Conservation (phyloP, 768 basidiomycete species). For the Serendipita sp. region DNA sequence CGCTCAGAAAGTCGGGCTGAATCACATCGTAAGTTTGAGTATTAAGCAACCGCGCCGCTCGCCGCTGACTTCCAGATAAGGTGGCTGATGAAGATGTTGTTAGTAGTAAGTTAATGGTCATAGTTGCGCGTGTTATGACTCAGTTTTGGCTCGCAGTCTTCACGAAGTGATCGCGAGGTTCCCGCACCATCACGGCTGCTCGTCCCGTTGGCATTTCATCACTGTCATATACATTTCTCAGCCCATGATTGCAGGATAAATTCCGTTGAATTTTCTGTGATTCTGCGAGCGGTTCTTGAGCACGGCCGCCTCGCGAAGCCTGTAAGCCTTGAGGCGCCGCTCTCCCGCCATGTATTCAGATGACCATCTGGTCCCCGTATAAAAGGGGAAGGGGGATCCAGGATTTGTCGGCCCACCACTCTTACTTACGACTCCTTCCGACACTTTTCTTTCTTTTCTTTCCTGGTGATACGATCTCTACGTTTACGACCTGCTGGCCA, state of each 20-base stretch:
- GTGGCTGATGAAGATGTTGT: conserved; percentile 83
- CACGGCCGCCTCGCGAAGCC: too few relatives aligned
- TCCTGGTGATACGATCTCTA: too few relatives aligned
- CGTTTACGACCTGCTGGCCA: not conserved
- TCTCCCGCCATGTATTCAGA: not conserved
- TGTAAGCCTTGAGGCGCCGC: too few relatives aligned
- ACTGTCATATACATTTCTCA: too few relatives aligned
- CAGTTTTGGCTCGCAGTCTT: not conserved
- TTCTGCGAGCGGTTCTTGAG: too few relatives aligned
- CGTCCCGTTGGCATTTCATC: not conserved
- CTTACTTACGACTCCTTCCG: not conserved
- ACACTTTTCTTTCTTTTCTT: too few relatives aligned
- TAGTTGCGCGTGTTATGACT: not conserved
- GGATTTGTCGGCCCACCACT: not conserved
- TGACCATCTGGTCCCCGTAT: not conserved
- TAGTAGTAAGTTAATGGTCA: conserved; percentile 42
- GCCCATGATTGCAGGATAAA: too few relatives aligned
- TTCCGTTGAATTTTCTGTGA: too few relatives aligned
- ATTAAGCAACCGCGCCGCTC: conserved; percentile 21
- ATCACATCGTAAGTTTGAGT: not conserved
- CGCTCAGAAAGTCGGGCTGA: conserved; percentile 49
- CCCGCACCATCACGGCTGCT: not conserved
- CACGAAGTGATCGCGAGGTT: not conserved
- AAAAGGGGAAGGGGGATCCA: not conserved
- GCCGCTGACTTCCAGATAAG: conserved; percentile 45